Conservation (phyloP, 768 basidiomycete genomes). For the Kwoniella europaea region DNA sequence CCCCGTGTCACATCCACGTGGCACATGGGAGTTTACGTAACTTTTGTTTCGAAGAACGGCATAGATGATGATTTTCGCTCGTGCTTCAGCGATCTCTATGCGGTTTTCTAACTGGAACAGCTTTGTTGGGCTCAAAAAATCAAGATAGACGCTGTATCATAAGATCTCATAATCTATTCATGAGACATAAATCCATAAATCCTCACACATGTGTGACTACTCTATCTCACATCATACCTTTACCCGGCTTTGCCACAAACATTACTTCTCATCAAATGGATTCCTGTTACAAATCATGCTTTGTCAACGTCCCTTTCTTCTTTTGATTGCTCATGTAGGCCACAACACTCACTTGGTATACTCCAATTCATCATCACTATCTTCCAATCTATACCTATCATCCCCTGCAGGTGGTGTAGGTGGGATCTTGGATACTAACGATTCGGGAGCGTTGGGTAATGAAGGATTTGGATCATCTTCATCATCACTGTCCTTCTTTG, state of each 20-base stretch:
- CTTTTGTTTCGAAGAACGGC: too few relatives aligned
- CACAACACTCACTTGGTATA: constrained; percentile 51
- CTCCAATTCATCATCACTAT: constrained; percentile 56
- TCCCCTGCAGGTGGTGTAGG: constrained; percentile 45
- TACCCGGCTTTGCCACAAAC: too few relatives aligned
- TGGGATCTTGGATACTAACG: constrained; percentile 44
- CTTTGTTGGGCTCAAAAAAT: too few relatives aligned
- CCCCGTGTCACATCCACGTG: neutral
- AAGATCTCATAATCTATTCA: too few relatives aligned
- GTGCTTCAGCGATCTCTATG: too few relatives aligned
- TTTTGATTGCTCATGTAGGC: neutral
- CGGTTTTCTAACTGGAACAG: too few relatives aligned
- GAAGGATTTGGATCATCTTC: constrained; percentile 45
- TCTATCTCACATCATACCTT: too few relatives aligned
- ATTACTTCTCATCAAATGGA: constrained; percentile 48
- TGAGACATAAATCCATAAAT: too few relatives aligned
- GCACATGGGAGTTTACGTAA: too few relatives aligned
- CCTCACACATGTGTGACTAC: too few relatives aligned
- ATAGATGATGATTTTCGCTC: too few relatives aligned
- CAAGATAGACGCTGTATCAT: too few relatives aligned
- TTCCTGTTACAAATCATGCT: constrained; percentile 27
- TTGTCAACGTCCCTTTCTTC: neutral
- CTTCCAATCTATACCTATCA: constrained; percentile 37
- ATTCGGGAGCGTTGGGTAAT: constrained; percentile 30
- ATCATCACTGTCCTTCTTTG: constrained; percentile 22